These are phyloP conservation scores for Coprinellus micaceus DNA, from an alignment of 768 basidiomycete species.

Conservation along the genomic window DNA sequence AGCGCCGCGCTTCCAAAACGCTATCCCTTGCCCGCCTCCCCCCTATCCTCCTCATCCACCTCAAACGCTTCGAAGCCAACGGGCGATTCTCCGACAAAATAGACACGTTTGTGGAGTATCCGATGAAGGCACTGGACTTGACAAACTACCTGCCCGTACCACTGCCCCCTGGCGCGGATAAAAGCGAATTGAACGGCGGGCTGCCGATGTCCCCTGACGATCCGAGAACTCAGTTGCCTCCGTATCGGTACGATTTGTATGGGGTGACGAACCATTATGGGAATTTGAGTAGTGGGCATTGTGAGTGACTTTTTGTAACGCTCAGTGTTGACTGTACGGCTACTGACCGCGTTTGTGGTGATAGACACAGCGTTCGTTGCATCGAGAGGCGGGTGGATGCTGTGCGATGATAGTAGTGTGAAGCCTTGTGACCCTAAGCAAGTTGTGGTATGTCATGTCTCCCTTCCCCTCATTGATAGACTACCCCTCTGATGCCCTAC, in stretches of 20 bases:
- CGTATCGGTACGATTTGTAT: slow-evolving; percentile 91
- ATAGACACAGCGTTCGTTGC: slow-evolving; percentile 91
- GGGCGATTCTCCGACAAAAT: slow-evolving; percentile 95
- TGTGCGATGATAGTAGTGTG: slow-evolving; percentile 92
- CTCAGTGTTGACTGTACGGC: background rate
- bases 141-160: slow-evolving; percentile 85
- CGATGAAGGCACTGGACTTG: slow-evolving; percentile 55
- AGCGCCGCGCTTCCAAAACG: slow-evolving; percentile 81
- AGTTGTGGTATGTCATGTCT: slow-evolving; percentile 61
- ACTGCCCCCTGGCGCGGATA: slow-evolving; percentile 60
- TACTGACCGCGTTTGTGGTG: slow-evolving; percentile 6
- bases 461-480: background rate
- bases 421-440: slow-evolving; percentile 69
- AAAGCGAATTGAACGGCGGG: slow-evolving; percentile 43
- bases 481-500: slow-evolving; percentile 8
- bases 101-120: slow-evolving; percentile 92
- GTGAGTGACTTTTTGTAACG: slow-evolving; percentile 47
- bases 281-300: slow-evolving; percentile 91
- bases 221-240: slow-evolving; percentile 78
- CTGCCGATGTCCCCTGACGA: slow-evolving; percentile 53
- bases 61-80: slow-evolving; percentile 89
- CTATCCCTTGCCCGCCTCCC: slow-evolving; percentile 90
- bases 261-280: slow-evolving; percentile 96
- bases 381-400: slow-evolving; percentile 84
- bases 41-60: slow-evolving; percentile 86